Evolutionary conservation across 176 grass and related monocot species (phyloP).

Genomic region (Aegilops longissima): DNA sequence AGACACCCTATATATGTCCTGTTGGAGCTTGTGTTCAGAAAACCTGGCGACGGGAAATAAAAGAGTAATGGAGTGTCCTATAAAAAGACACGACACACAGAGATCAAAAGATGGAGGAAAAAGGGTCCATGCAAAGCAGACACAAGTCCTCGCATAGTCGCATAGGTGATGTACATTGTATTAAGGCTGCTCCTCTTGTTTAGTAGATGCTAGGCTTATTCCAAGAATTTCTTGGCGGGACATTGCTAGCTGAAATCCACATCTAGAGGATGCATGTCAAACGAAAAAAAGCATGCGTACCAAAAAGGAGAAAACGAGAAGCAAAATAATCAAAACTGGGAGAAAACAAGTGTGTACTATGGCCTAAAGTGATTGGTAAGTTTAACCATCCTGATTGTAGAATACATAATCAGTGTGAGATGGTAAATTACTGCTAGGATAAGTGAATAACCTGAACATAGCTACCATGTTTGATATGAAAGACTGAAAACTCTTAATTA

Average conservation of each 20-base stretch:
- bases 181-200: background rate
- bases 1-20: background rate
- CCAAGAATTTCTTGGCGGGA: background rate
- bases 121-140: background rate
- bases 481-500: too few relatives aligned
- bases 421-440: too few relatives aligned
- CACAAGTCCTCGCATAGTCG: background rate
- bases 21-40: background rate
- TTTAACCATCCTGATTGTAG: background rate
- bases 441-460: too few relatives aligned
- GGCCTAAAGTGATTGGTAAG: background rate
- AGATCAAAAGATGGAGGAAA: background rate
- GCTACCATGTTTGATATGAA: too few relatives aligned
- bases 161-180: background rate
- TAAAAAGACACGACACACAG: background rate
- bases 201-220: background rate
- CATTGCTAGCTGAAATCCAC: background rate
- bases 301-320: background rate
- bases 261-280: background rate
- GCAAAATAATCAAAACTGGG: background rate
- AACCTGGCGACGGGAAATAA: background rate
- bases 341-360: background rate
- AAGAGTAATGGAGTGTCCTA: background rate
- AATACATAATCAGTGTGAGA: too few relatives aligned
- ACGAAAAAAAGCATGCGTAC: background rate